Conservation (phyloP, 2,329 filamentous ascomycete genomes). For the Teratosphaeria nubilosa region DNA sequence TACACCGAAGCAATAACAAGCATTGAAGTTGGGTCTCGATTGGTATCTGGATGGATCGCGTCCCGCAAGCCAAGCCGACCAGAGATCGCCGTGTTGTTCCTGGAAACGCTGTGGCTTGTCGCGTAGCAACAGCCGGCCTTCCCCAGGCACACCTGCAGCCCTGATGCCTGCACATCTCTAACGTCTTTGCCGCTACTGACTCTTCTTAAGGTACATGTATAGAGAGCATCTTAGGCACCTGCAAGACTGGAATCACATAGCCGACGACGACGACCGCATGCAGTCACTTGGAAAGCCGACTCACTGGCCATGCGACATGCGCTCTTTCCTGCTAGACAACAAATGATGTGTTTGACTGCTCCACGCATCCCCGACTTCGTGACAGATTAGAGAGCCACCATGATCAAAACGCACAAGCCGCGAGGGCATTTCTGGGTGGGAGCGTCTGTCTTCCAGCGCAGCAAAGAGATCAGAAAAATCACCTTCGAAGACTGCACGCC, state of each 20-base stretch:
- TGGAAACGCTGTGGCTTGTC: not conserved
- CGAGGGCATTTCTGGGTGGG: slow-evolving; percentile 21
- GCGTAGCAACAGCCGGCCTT: not conserved
- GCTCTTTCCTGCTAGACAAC: not conserved
- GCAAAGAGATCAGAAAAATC: slow-evolving; percentile 17
- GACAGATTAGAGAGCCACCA: slow-evolving; percentile 2
- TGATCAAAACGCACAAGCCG: slow-evolving; percentile 22
- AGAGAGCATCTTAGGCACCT: not conserved
- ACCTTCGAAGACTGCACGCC: slow-evolving; percentile 13
- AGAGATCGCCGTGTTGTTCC: not conserved
- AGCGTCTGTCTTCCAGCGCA: slow-evolving; percentile 22
- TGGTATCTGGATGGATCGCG: not conserved
- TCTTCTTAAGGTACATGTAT: not conserved
- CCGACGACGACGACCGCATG: not conserved
- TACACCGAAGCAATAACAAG: not conserved
- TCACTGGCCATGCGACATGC: not conserved
- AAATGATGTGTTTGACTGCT: not conserved
- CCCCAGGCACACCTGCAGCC: not conserved
- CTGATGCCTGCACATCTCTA: not conserved
- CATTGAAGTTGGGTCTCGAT: not conserved
- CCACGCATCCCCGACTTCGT: not conserved
- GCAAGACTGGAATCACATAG: not conserved
- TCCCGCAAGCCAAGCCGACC: no score
- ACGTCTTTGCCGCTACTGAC: not conserved
- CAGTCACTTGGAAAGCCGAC: not conserved